Base-by-base conservation (phyloP, 352 stramenopile species). In the Phytophthora ramorum region DNA sequence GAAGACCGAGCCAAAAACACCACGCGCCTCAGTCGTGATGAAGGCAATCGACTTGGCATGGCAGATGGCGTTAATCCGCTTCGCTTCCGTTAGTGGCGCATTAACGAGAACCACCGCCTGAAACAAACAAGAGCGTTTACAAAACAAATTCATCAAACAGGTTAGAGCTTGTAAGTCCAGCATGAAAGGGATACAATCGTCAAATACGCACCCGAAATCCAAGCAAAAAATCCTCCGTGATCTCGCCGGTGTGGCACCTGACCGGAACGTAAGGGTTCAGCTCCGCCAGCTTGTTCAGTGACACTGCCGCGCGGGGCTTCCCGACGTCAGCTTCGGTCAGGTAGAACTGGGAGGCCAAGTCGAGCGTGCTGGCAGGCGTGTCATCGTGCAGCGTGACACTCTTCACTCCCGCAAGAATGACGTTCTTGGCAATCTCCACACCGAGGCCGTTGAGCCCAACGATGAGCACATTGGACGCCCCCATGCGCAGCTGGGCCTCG, bases 381-480 rank as follows among this genome's bases (percentile, higher is more conserved):
- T 97, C 87, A 83, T 99, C 97, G 44, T 96, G 91, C n/a, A 99
- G 69, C 13, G 93, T 98, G 45, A 99, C 92, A 62, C 81, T 96
- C 73, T 97, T 97, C 24, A 98, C 92, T 35, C 97, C 97, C 0
- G 97, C 97, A 10, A 99, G 78, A 66, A 99, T 98, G 38, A 99
- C 96, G 76, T 99, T 99, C 83, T 99, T 99, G 37, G 97, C 97
- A 30, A 99, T 92, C 77, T 99, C 98, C 10, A 98, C 95, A 37
- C 97, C 97, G 6, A 99, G 81, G 0, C 97, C 97, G 45, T 97
- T 97, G 24, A 97, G 75, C 1, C 98, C 98, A 54, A 99, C 73
- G 63, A 99, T 83, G 34, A 99, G 86, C 26, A 99, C 97, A 50
- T 97, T 96, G 14, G 92, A 93, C 17, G 81, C 77, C 64, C 96